Evolutionary conservation across 2,329 filamentous ascomycete genomes (phyloP), one percentile per base, ranked within the genome.

Genomic region (Ambrosiella beaveri): DNA sequence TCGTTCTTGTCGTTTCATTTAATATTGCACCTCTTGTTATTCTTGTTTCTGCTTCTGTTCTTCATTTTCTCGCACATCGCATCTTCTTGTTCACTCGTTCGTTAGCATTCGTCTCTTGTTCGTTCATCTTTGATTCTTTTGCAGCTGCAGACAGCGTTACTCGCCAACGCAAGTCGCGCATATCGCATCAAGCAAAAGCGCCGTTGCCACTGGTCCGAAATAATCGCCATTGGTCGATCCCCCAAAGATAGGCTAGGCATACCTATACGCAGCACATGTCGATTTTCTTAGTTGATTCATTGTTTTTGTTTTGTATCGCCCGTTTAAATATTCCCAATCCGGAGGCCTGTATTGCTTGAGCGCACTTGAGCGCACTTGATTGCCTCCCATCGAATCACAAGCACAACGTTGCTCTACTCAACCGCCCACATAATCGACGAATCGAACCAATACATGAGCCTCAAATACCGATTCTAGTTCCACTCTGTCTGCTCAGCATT

Each of bases 91-190:
- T 13, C 27, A 38, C 19, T 47, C n/a, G 17, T 47, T 47, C 19
- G n/a, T 47, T 47, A 12, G 11, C 2, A 15, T 13, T 47, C 37
- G 12, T 53, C n/a, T 15, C 38, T 38, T 53, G 13, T 15, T 17
- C 38, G 6, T 53, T n/a, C n/a, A n/a, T 38, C 39, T 40, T 27
- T n/a, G 15, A n/a, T 53, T 53, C 9, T 15, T 56, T 45, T 13
- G 35, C 54, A 36, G 39, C 39, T 56, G 54, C 54, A 44, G n/a
- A 17, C 51, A 53, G 19, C 41, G 17, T 39, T 45, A 36, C 54
- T 56, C 54, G 54, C 40, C 54, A 56, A 56, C 19, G 54, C 39
- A 56, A 56, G 54, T 56, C 39, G 54, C 54, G 54, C 54, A 56
- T 45, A 45, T 44, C n/a, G 38, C 17, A 41, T 35, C 35, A 12